phyloP scores from a whole-genome alignment of 495 filamentous ascomycete genomes.

The Aspergillus baeticus region DNA sequence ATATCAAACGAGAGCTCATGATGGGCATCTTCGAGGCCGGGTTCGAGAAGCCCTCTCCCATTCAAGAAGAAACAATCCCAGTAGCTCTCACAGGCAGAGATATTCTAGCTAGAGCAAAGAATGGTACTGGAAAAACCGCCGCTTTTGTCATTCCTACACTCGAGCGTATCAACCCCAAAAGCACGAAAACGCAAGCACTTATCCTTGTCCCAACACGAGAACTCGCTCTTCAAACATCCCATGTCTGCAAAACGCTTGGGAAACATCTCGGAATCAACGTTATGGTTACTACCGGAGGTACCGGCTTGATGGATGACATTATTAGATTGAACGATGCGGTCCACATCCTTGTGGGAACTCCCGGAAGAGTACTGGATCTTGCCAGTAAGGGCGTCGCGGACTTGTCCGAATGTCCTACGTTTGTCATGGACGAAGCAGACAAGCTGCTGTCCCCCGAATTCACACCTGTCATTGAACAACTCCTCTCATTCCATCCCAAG shows the following conservation, averaged over 20 bases:
- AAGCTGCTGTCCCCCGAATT: slow-evolving; percentile 96
- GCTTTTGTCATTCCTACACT: slow-evolving; percentile 96
- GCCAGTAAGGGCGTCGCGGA: slow-evolving; percentile 94
- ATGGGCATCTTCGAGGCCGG: slow-evolving; percentile 99
- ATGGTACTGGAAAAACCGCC: slow-evolving; percentile 97
- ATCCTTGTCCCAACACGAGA: slow-evolving; percentile 97
- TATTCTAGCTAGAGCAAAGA: slow-evolving; percentile 95
- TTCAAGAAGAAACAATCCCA: slow-evolving; percentile 98
- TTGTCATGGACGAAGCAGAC: slow-evolving; percentile 99
- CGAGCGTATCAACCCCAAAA: slow-evolving; percentile 93
- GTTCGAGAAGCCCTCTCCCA: slow-evolving; percentile 97
- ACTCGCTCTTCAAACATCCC: slow-evolving; percentile 96
- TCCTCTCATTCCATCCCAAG: slow-evolving; percentile 89
- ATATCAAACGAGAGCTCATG: slow-evolving; percentile 87
- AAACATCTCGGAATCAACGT: slow-evolving; percentile 97
- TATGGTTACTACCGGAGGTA: slow-evolving; percentile 98
- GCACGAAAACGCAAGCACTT: slow-evolving; percentile 89
- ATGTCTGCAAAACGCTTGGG: slow-evolving; percentile 96
- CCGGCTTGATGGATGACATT: slow-evolving; percentile 92
- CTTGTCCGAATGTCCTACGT: slow-evolving; percentile 92
- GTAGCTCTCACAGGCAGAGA: slow-evolving; percentile 94
- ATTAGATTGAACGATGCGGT: slow-evolving; percentile 90
- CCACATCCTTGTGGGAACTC: slow-evolving; percentile 97
- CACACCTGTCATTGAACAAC: slow-evolving; percentile 93
- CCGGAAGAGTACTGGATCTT: slow-evolving; percentile 90